Percentiles rank a stretch among this genome's conserved stretches.
phyloP scores from a whole-genome alignment of 2,329 filamentous ascomycete genomes.

The Pseudogymnoascus sp. region DNA sequence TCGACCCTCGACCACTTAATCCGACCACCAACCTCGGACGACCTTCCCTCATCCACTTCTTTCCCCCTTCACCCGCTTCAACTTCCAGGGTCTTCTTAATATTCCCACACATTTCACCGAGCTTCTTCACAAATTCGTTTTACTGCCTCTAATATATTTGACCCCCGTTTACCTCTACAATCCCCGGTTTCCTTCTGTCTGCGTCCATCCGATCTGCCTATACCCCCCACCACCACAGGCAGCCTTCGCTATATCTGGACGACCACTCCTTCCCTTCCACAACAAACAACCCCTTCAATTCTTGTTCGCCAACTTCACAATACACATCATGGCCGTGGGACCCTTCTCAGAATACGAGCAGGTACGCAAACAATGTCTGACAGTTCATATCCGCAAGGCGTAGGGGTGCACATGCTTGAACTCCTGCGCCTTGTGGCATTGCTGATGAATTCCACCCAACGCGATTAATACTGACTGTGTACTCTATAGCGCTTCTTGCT shows the following conservation, averaged over 20 bases:
- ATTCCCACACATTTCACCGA: not conserved
- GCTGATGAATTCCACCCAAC: not conserved
- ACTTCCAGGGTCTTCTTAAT: slow-evolving; percentile 1
- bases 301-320: not conserved
- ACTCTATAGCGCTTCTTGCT: slow-evolving; percentile 30
- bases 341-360: slow-evolving; percentile 15
- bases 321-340: slow-evolving; percentile 6
- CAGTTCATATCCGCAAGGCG: not conserved
- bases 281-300: not conserved
- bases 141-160: not conserved
- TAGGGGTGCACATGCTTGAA: not conserved
- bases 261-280: not conserved
- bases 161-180: not conserved
- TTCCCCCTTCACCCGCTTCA: not conserved
- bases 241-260: not conserved
- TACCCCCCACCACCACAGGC: not conserved
- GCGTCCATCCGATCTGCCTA: not conserved
- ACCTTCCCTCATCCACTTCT: slow-evolving; percentile 1
- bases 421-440: not conserved
- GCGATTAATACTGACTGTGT: slow-evolving; percentile 1
- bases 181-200: not conserved
- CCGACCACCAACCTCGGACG: slow-evolving; percentile 8
- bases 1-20: not conserved
- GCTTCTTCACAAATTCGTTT: not conserved
- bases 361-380: slow-evolving; percentile 10